Evolutionary conservation across 2,329 filamentous ascomycete species (phyloP), one percentile per base, ranked within the genome.

Genomic region (Berkeleyomyces rouxiae): DNA sequence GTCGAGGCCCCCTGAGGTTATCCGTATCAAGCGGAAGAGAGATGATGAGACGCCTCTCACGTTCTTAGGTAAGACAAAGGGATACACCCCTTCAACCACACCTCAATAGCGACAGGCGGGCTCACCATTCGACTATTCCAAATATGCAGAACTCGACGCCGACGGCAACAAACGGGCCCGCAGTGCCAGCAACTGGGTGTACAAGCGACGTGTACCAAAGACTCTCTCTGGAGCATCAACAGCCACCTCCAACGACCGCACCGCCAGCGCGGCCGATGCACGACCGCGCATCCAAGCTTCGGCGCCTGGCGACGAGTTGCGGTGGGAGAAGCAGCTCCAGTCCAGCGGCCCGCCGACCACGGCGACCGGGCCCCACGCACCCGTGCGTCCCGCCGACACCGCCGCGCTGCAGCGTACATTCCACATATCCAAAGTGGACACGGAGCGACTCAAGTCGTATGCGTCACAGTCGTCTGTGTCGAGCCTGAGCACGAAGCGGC

Each of bases 21-120:
- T 84, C 70, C 78, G 79, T 63, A 78, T 84, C 67, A 83, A 83
- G 75, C 80, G 81, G 68, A 83, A 83, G 72, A 78, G 79, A 47
- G 77, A 76, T 59, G 78, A 78, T 13, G 77, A 80, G 64, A 72
- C 74, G 10, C 79, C 80, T 3, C 77, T 83, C 59, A 77, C 79
- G 61, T 81, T 80, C 67, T 75, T 83, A 57, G 76, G 80, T 83
- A 68, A 23, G 59, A 37, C 58, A 23, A 36, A 53, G 66, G 78
- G 72, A 39, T 16, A 13, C 59, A 57, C 60, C 44, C 46, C 57
- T 55, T 58, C 16, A 10, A 59, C 36, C 33, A 16, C 39, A 16
- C n/a, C 39, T 63, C 44, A 31, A 7, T 31, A 13, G 44, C 33
- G 46, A 61, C 31, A 39, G 23, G 43, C 33, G 16, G 43, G 23